A percentile compares a stretch with the other conserved stretches of the same genome.
Evolutionary conservation across 2,329 filamentous ascomycete species (phyloP).

Genomic region (Madurella mycetomatis): DNA sequence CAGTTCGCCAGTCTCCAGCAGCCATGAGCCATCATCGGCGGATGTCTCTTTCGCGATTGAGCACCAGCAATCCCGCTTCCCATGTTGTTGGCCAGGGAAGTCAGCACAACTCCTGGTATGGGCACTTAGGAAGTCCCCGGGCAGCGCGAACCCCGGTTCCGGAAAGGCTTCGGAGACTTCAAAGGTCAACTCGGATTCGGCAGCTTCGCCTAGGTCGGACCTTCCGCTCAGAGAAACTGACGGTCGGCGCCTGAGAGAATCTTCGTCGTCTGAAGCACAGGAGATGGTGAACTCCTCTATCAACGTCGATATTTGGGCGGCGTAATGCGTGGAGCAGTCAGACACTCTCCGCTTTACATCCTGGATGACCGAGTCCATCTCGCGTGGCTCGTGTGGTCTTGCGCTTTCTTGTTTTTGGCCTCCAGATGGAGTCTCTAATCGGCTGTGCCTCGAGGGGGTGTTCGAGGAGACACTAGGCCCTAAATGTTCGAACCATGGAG

Average conservation of each 20-base stretch:
- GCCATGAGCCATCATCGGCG: conserved; percentile 24
- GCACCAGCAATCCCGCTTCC: conserved; percentile 31
- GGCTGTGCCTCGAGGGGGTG: background rate
- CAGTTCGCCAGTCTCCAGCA: conserved; percentile 28
- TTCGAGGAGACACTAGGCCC: conserved; percentile 3
- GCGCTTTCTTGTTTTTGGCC: conserved; percentile 3
- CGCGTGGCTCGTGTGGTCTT: conserved; percentile 19
- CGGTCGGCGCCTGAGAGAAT: conserved; percentile 4
- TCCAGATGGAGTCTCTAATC: conserved; percentile 9
- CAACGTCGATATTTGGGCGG: conserved; percentile 25
- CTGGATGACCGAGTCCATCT: conserved; percentile 5
- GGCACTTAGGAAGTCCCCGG: conserved; percentile 46
- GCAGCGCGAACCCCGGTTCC: conserved; percentile 34
- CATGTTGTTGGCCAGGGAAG: conserved; percentile 27
- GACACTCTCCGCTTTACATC: conserved; percentile 36
- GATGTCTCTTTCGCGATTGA: conserved; percentile 28
- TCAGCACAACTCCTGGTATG: conserved; percentile 27
- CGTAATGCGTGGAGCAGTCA: conserved; percentile 29
- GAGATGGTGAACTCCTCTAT: conserved; percentile 27
- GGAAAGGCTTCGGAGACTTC: conserved; percentile 23
- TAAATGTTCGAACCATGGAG: conserved; percentile 10
- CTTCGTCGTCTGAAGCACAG: conserved; percentile 18
- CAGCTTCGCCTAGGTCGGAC: background rate
- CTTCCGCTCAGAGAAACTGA: conserved; percentile 10
- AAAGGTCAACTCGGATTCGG: background rate